Conservation (phyloP, 208 protist species). For the Trypanosoma congolense region DNA sequence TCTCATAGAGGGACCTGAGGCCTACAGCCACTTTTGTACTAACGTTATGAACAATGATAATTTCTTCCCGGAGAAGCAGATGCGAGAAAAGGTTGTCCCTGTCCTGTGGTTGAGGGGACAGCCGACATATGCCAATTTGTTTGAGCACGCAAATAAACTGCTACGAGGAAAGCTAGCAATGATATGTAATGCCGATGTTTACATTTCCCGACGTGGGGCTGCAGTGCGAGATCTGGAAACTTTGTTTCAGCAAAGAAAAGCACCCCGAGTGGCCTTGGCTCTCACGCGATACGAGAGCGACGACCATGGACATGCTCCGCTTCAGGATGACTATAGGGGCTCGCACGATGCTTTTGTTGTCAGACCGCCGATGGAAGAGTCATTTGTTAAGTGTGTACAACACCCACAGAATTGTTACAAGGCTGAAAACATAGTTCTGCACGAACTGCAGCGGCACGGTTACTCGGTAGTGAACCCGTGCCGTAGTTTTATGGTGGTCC, state of each 20-base stretch:
- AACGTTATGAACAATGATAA: slow-evolving; percentile 25
- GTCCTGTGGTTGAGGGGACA: slow-evolving; percentile 29
- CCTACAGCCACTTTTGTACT: slow-evolving; percentile 47
- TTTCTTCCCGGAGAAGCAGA: slow-evolving; percentile 1
- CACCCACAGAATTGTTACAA: slow-evolving; percentile 87
- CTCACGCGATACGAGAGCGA: slow-evolving; percentile 81
- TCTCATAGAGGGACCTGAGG: slow-evolving; percentile 54
- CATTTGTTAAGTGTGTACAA: slow-evolving; percentile 35
- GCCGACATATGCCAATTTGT: slow-evolving; percentile 74
- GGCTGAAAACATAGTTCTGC: slow-evolving; percentile 82
- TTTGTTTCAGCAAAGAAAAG: slow-evolving; percentile 26
- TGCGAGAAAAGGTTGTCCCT: slow-evolving; percentile 42
- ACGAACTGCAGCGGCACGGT: slow-evolving; percentile 58
- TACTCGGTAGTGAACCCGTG: slow-evolving; percentile 72
- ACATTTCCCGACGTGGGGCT: slow-evolving; percentile 40
- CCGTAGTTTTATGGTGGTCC: slow-evolving; percentile 51
- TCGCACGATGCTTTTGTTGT: slow-evolving; percentile 87
- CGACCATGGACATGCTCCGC: slow-evolving; percentile 32
- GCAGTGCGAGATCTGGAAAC: slow-evolving; percentile 20
- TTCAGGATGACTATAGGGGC: slow-evolving; percentile 76
- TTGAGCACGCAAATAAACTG: slow-evolving; percentile 59
- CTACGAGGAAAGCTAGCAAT: slow-evolving; percentile 47
- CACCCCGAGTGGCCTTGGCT: slow-evolving; percentile 35
- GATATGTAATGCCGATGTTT: slow-evolving; percentile 86
- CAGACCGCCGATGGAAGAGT: slow-evolving; percentile 35